These are phyloP conservation scores for Solidago caesia DNA, from an alignment of 129 eudicot genomes.

Conservation along the genomic window DNA sequence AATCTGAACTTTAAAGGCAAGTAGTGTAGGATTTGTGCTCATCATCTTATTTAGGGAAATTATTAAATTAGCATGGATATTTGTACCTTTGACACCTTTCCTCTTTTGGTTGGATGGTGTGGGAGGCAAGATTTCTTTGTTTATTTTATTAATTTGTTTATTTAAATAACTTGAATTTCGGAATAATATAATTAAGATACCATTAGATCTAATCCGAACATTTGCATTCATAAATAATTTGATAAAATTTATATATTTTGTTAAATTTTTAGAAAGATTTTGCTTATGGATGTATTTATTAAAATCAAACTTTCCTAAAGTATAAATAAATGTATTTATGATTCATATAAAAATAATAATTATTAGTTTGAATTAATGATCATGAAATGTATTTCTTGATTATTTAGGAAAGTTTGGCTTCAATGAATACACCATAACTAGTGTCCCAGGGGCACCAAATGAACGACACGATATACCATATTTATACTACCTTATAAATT, in stretches of 20 bases:
- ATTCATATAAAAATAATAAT: too few relatives aligned
- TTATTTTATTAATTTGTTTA: slow-evolving; percentile 6
- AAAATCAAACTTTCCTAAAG: too few relatives aligned
- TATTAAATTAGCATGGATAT: slow-evolving; percentile 26
- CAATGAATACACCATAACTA: too few relatives aligned
- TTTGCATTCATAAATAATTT: not conserved
- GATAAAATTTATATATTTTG: not conserved
- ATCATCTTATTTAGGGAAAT: slow-evolving; percentile 17
- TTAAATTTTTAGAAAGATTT: not conserved
- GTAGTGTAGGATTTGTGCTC: slow-evolving; percentile 33
- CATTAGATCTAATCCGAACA: slow-evolving; percentile 16
- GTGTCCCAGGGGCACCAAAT: too few relatives aligned
- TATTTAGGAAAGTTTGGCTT: too few relatives aligned
- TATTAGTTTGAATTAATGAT: too few relatives aligned
- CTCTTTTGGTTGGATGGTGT: slow-evolving; percentile 36
- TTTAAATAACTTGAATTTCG: not conserved
- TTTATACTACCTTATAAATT: too few relatives aligned
- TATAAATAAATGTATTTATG: too few relatives aligned
- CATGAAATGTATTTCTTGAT: too few relatives aligned
- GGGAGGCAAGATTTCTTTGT: slow-evolving; percentile 36
- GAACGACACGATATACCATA: too few relatives aligned
- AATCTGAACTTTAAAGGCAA: slow-evolving; percentile 41
- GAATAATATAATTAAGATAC: slow-evolving; percentile 4
- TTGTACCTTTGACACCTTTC: slow-evolving; percentile 39
- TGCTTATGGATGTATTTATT: too few relatives aligned